Base-by-base conservation (phyloP, 768 basidiomycete genomes). In the Boletus sp. region DNA sequence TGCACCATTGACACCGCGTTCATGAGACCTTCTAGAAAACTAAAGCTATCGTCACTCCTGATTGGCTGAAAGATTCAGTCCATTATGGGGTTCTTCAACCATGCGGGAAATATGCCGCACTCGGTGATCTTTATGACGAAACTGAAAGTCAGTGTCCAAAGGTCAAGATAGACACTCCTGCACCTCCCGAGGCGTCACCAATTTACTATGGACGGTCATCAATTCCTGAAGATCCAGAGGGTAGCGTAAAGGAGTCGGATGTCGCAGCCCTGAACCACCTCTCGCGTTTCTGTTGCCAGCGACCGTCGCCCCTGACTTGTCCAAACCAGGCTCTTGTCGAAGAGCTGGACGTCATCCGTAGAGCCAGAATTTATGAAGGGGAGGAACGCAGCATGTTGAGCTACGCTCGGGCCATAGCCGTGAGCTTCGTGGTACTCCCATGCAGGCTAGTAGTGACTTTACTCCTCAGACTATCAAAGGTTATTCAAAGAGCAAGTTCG, bases 401-500 rank as follows among this genome's bases (percentile, higher is more conserved):
- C 58, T 94, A 93, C 61, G 78, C 84, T 35, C 78, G 89, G 47
- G 84, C 87, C 2, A 84, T 91, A 60, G 78, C 84, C n/a, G 87
- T 87, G 66, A 61, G 84, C 71, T 30, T 42, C 39, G n/a, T 54
- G 51, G 32, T 42, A 15, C 37, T 24, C 42, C 35, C 33, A 33
- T 46, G 14, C 32, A 8, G 10, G 49, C 17, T 47, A 1, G 57
- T 52, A 29, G 11, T 54, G 55, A 61, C 20, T 37, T 35, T 24
- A 12, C 9, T 48, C 39, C 50, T 17, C 50, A 83, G 83, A 57
- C 71, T 15, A 67, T 84, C 53, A 83, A 84, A 76, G 78, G 83
- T 78, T 8, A 47, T 59, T 62, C 29, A 11, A 18, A 32, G 17
- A 37, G 40, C 35, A 28, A 42, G 24, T 12, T 35, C 9, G 0